Base-by-base conservation (phyloP, 192 early-diverging fungal species). In the Linnemannia hyalina region DNA sequence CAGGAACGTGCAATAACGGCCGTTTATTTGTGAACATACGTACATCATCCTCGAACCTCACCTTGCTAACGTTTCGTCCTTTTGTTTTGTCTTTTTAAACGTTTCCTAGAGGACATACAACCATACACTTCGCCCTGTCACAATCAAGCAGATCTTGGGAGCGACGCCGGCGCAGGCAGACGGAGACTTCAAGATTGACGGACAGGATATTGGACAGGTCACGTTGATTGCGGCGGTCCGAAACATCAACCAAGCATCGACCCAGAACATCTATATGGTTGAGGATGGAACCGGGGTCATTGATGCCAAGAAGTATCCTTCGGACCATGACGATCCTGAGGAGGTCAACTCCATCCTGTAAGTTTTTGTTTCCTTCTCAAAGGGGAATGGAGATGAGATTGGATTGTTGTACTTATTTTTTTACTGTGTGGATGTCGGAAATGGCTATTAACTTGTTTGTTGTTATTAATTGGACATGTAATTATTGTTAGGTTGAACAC, bases 201-300 rank as follows among this genome's bases (percentile, higher is more conserved):
- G 90, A 44, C 86, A 90, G 23, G 94, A 96, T 54, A 72, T 97
- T 42, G 90, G 89, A 68, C 93, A 95, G 88, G 93, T 96, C 16
- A 94, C 92, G 0, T 89, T 97, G 82, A 91, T 98, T 22, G 97
- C 91, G 26, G 91, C 91, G 4, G 89, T 98, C 78, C 93, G 93
- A 57, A 88, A 81, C 68, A 82, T 94, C 11, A 81, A 79, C 38
- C 83, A 83, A 41, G 91, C 93, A 70, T 87, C 93, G 4, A 93
- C 93, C 74, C 90, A 93, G 73, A 75, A 91, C 38, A 90, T 78
- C n/a, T 98, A 95, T 85, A 85, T 88, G 23, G 68, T 98, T 9
- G 94, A 97, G 65, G 97, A 98, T 87, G 96, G 96, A 23, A 95
- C 96, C 22, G 94, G 95, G 26, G 83, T 70, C 70, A 93, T 96